Percentiles rank a stretch among this genome's conserved stretches.
These are phyloP conservation scores for Xylaria arbuscula DNA, from an alignment of 2,329 filamentous ascomycete genomes.

Conservation along the genomic window DNA sequence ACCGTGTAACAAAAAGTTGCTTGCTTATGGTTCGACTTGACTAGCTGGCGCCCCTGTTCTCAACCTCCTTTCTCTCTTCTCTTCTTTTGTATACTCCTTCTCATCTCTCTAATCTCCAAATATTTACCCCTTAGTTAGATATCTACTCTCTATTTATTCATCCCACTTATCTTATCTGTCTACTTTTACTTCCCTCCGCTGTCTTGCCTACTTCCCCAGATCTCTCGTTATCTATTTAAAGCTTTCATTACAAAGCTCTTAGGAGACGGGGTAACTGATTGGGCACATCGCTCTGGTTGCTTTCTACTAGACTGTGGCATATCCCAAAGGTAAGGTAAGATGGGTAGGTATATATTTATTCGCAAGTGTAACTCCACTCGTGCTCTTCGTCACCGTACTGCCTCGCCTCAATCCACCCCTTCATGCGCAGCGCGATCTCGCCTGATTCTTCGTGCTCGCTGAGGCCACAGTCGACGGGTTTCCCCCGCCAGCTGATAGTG, in stretches of 20 bases:
- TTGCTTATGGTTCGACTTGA: too few species aligned
- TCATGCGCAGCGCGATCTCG: constrained; percentile 85
- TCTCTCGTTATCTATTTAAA: neutral
- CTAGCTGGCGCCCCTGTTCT: neutral
- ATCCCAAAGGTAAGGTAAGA: neutral
- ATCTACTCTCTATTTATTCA: constrained; percentile 1
- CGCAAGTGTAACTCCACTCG: constrained; percentile 80
- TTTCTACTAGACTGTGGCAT: neutral
- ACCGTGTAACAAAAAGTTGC: neutral
- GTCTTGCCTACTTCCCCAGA: neutral
- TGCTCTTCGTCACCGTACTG: constrained; percentile 96
- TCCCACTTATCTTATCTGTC: neutral
- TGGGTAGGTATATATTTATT: neutral
- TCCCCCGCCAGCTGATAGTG: constrained; percentile 87
- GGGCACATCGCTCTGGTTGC: neutral
- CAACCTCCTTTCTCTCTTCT: neutral
- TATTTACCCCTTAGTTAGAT: neutral
- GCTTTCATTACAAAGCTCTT: neutral
- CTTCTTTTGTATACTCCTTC: neutral
- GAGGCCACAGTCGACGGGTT: constrained; percentile 84
- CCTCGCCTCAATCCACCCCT: constrained; percentile 94
- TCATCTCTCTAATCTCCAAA: neutral
- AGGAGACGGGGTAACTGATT: too few species aligned
- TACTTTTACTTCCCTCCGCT: too few species aligned
- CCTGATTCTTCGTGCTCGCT: constrained; percentile 86